phyloP scores from a whole-genome alignment of 257 asterid genomes.

The Ilex aquifolium region DNA sequence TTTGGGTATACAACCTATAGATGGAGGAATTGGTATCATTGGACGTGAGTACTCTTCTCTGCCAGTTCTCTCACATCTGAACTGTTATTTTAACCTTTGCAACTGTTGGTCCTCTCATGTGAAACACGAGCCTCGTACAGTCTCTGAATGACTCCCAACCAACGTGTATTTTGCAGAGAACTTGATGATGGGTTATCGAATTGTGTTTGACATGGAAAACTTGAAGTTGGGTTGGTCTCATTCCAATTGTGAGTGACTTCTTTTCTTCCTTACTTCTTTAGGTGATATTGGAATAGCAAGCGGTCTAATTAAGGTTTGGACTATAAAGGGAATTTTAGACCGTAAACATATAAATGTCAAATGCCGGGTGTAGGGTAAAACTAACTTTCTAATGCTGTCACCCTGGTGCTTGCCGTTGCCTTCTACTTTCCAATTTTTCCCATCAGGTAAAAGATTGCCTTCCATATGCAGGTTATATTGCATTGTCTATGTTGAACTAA shows the following conservation, averaged over 20 bases:
- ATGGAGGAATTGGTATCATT: conserved; percentile 40
- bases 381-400: background rate
- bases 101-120: background rate
- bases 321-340: no score
- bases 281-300: background rate
- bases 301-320: no score
- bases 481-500: background rate
- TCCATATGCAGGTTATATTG: background rate
- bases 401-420: background rate
- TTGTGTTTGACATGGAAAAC: conserved; percentile 80
- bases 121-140: background rate
- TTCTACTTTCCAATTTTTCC: background rate
- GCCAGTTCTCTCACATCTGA: background rate
- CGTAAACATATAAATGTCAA: no score
- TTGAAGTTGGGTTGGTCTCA: conserved; percentile 71
- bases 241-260: conserved; percentile 62
- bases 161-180: conserved; percentile 40
- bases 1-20: conserved; percentile 35
- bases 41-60: conserved; percentile 60
- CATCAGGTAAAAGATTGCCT: background rate
- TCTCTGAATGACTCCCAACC: conserved; percentile 2
- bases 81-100: background rate
- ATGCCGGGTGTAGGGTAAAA: no score
- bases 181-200: conserved; percentile 62
- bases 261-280: background rate